Evolutionary conservation across 495 filamentous ascomycete genomes (phyloP).

Genomic region (Xylaria grammica): DNA sequence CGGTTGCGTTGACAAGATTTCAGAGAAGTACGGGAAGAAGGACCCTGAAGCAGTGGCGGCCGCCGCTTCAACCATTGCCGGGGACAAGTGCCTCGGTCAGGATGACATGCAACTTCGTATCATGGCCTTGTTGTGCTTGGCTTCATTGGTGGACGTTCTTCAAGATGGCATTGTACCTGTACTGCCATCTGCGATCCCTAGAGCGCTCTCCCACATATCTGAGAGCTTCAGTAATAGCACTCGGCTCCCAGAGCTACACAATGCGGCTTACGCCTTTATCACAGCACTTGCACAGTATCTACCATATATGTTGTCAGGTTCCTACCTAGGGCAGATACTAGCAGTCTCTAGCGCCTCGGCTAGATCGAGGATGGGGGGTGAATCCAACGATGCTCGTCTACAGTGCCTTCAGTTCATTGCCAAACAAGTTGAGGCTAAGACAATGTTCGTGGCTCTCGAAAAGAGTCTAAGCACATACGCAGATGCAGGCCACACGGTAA

Average conservation of each 20-base stretch:
- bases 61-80: conserved; percentile 76
- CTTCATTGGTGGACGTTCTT: conserved; percentile 86
- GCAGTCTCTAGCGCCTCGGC: conserved; percentile 71
- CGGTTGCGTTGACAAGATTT: conserved; percentile 85
- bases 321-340: conserved; percentile 72
- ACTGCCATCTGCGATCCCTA: conserved; percentile 73
- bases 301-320: conserved; percentile 81
- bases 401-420: conserved; percentile 75
- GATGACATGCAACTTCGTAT: conserved; percentile 72
- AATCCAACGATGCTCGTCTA: conserved; percentile 65
- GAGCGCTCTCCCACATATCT: conserved; percentile 69
- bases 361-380: conserved; percentile 57
- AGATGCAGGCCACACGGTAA: conserved; percentile 61
- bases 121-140: conserved; percentile 84
- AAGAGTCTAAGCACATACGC: conserved; percentile 71
- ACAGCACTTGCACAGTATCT: conserved; percentile 77
- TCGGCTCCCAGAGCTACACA: conserved; percentile 68
- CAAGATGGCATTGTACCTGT: conserved; percentile 82
- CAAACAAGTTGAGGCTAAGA: conserved; percentile 71
- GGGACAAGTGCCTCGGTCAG: conserved; percentile 74
- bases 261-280: conserved; percentile 80
- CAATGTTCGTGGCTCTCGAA: conserved; percentile 68
- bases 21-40: conserved; percentile 90
- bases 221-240: conserved; percentile 60
- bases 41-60: conserved; percentile 68